phyloP scores from a whole-genome alignment of 139 green algal genomes.

The Gonium pectorale region DNA sequence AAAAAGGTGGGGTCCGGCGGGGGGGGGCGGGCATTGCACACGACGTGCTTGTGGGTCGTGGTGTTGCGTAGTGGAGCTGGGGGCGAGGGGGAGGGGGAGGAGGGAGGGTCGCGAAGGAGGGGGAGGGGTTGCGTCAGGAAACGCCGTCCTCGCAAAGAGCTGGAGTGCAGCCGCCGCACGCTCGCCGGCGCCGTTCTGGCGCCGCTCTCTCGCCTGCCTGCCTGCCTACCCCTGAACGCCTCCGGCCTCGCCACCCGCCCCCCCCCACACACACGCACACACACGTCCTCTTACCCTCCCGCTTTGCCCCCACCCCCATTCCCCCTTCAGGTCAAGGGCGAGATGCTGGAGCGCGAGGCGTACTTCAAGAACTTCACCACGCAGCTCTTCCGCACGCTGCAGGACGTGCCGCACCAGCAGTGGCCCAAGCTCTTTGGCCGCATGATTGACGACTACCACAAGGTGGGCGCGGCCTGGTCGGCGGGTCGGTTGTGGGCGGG shows the following conservation, averaged over 20 bases:
- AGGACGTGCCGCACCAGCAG: slow-evolving; percentile 42
- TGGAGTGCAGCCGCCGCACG: too few species aligned
- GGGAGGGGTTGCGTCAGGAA: too few species aligned
- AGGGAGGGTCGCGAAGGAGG: neutral
- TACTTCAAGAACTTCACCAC: slow-evolving; percentile 62
- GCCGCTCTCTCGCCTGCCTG: neutral
- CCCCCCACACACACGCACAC: neutral
- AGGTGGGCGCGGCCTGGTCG: neutral
- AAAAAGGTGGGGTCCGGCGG: neutral
- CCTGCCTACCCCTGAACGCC: neutral
- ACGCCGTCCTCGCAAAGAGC: too few species aligned
- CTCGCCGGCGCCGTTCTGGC: neutral
- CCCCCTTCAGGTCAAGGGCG: slow-evolving; percentile 1
- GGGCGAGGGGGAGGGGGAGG: neutral
- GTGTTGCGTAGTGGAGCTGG: too few species aligned
- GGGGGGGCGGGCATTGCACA: neutral
- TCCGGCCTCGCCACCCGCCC: neutral
- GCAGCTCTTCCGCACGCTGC: slow-evolving; percentile 49
- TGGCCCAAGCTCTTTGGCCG: slow-evolving; percentile 51
- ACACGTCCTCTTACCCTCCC: neutral
- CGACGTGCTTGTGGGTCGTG: too few species aligned
- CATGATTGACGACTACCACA: slow-evolving; percentile 45
- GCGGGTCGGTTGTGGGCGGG: too few species aligned
- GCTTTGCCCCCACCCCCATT: neutral
- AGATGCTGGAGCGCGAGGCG: slow-evolving; percentile 34